These are phyloP conservation scores for Dactylellina parvicollis DNA, from an alignment of 2,329 filamentous ascomycete genomes.

Conservation along the genomic window DNA sequence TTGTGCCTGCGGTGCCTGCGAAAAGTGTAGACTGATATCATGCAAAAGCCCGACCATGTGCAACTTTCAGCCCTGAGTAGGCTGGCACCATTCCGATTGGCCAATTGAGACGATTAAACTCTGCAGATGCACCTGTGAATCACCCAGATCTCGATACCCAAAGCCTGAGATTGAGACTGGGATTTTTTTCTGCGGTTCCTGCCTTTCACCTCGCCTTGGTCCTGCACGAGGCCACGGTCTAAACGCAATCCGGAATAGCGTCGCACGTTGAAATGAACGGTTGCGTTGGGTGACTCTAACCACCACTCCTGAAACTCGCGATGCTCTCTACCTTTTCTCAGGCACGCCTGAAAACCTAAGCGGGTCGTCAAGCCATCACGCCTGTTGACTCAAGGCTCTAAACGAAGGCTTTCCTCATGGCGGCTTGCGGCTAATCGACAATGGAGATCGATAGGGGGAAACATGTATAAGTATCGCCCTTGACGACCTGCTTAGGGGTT, in stretches of 20 bases:
- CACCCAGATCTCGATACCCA: too few relatives aligned
- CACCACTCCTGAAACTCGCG: constrained; percentile 16
- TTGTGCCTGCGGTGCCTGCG: constrained; percentile 55
- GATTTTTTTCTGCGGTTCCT: too few relatives aligned
- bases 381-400: too few relatives aligned
- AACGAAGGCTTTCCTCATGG: constrained; percentile 13
- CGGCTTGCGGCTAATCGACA: neutral
- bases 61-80: too few relatives aligned
- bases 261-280: neutral
- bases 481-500: neutral
- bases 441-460: neutral
- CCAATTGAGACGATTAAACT: too few relatives aligned
- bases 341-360: constrained; percentile 26
- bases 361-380: neutral
- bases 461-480: constrained; percentile 28
- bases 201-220: constrained; percentile 1
- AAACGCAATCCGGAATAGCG: constrained; percentile 12
- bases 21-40: too few relatives aligned
- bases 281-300: constrained; percentile 31
- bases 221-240: neutral
- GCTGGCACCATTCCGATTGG: too few relatives aligned
- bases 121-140: too few relatives aligned
- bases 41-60: too few relatives aligned
- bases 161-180: too few relatives aligned
- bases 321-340: constrained; percentile 4